phyloP scores from a whole-genome alignment of 2,329 filamentous ascomycete genomes.

The Cadophora sp. region DNA sequence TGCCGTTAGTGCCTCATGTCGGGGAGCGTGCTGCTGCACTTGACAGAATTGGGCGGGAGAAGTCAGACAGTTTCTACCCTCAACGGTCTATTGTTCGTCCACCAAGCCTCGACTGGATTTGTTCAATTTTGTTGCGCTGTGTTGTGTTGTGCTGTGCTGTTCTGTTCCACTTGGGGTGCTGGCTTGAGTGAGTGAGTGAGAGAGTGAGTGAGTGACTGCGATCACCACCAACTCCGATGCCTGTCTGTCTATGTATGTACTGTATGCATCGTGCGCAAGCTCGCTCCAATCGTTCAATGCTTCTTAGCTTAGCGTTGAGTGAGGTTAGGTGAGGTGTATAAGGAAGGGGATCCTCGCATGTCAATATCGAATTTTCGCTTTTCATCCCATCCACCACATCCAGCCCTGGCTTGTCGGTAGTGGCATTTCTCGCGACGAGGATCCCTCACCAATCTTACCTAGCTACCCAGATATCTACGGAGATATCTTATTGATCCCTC shows the following conservation, averaged over 20 bases:
- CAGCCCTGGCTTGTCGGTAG: too few relatives aligned
- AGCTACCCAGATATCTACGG: too few relatives aligned
- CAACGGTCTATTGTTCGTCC: too few relatives aligned
- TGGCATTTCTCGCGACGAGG: neutral
- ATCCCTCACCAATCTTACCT: slow-evolving; percentile 4
- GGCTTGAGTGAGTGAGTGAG: neutral
- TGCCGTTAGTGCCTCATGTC: neutral
- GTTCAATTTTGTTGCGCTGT: too few relatives aligned
- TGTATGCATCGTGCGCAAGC: neutral
- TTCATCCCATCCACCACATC: slow-evolving; percentile 9
- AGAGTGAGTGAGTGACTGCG: neutral
- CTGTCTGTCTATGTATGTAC: neutral
- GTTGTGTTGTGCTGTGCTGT: too few relatives aligned
- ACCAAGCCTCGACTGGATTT: too few relatives aligned
- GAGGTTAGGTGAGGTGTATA: too few relatives aligned
- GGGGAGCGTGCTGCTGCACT: neutral
- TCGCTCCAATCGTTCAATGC: slow-evolving; percentile 6
- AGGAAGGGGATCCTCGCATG: slow-evolving; percentile 8
- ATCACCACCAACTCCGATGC: neutral
- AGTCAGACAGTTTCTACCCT: neutral
- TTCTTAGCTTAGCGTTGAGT: too few relatives aligned
- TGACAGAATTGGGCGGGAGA: neutral
- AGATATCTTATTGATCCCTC: neutral
- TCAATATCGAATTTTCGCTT: neutral
- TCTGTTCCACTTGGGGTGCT: too few relatives aligned